Conservation (phyloP, 1,139 yeast species). For the Zygoascus sp. region DNA sequence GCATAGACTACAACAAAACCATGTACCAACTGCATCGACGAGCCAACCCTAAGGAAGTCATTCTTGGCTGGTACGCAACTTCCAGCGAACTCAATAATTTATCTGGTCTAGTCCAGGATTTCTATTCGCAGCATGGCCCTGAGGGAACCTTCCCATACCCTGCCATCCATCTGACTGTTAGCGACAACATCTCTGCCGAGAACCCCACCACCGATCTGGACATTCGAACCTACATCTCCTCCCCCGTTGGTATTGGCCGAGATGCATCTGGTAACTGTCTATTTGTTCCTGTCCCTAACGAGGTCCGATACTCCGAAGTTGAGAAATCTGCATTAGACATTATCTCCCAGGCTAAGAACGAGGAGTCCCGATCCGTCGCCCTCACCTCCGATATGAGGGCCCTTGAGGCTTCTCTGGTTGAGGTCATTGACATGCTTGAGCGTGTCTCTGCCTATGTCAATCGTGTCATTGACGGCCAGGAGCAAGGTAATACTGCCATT, state of each 20-base stretch:
- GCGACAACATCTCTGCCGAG: constrained; percentile 33
- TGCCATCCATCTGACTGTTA: constrained; percentile 68
- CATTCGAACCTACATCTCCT: constrained; percentile 68
- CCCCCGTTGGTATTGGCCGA: constrained; percentile 60
- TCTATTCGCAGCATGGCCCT: constrained; percentile 60
- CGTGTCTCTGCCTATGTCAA: constrained; percentile 47
- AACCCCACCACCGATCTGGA: constrained; percentile 40
- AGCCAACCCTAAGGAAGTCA: constrained; percentile 74
- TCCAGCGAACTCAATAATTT: constrained; percentile 61
- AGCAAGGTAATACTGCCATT: constrained; percentile 44
- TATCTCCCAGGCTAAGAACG: constrained; percentile 35
- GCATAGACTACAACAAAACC: constrained; percentile 69
- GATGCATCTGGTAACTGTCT: constrained; percentile 57
- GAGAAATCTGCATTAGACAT: constrained; percentile 44
- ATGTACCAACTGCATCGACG: constrained; percentile 71
- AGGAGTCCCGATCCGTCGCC: constrained; percentile 36
- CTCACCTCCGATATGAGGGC: constrained; percentile 43
- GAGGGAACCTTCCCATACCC: constrained; percentile 66
- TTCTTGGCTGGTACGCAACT: constrained; percentile 88
- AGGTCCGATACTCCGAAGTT: constrained; percentile 54
- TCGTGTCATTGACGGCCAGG: constrained; percentile 41
- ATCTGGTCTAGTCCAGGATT: constrained; percentile 81
- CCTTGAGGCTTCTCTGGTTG: constrained; percentile 52
- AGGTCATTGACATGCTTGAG: constrained; percentile 57
- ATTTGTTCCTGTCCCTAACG: constrained; percentile 74